Conservation (phyloP, 768 basidiomycete species). For the Psilocybe cubensis region DNA sequence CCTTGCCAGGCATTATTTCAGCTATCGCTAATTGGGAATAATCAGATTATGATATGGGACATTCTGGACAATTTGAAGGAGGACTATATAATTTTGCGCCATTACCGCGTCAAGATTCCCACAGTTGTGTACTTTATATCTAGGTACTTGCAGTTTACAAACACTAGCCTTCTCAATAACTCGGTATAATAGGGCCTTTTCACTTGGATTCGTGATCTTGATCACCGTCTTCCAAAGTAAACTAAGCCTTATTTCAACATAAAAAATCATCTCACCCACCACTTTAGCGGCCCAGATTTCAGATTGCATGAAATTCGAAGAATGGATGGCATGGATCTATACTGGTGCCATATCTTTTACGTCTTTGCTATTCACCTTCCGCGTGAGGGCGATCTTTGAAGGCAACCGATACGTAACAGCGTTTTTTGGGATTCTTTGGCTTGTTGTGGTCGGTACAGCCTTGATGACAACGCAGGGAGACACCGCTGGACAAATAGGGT, state of each 20-base stretch:
- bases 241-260: neutral
- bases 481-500: conserved; percentile 20
- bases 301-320: conserved; percentile 14
- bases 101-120: conserved; percentile 16
- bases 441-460: conserved; percentile 27
- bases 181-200: conserved; percentile 5
- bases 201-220: conserved; percentile 3
- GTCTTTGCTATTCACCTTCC: conserved; percentile 32
- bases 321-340: conserved; percentile 20
- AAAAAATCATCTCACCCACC: neutral
- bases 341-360: conserved; percentile 22
- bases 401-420: conserved; percentile 21
- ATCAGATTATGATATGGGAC: conserved; percentile 10
- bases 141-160: conserved; percentile 13
- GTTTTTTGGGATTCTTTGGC: conserved; percentile 33
- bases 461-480: conserved; percentile 28
- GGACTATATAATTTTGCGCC: conserved; percentile 25
- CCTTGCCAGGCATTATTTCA: no score
- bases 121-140: conserved; percentile 29
- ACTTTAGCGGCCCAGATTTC: conserved; percentile 10
- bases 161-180: neutral
- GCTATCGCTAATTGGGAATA: neutral
- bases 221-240: neutral
- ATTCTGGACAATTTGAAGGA: conserved; percentile 4
- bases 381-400: conserved; percentile 28